phyloP scores from a whole-genome alignment of 2,329 filamentous ascomycete genomes.

The Tolypocladium amazonense region DNA sequence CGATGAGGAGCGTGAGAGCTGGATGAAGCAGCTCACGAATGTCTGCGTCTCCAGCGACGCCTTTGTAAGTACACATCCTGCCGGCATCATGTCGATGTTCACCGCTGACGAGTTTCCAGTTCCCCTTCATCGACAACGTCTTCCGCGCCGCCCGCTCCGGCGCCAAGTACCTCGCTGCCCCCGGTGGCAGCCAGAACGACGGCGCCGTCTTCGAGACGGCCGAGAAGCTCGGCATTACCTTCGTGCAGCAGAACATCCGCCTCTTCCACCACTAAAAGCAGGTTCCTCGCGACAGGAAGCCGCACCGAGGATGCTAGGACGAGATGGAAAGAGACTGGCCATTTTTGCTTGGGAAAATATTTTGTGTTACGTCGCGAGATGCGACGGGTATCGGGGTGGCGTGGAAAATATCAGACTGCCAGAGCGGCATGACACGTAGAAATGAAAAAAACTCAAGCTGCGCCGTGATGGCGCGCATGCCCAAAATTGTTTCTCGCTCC shows the following conservation, averaged over 20 bases:
- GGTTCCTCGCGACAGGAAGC: not conserved
- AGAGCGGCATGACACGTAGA: not conserved
- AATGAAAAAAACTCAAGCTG: not conserved
- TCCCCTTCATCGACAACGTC: slow-evolving; percentile 97
- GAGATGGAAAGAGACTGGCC: too few relatives aligned
- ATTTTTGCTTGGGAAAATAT: not conserved
- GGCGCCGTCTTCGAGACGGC: slow-evolving; percentile 74
- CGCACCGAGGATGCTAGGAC: too few relatives aligned
- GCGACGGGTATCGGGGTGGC: not conserved
- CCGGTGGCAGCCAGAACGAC: slow-evolving; percentile 83
- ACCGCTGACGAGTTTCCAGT: slow-evolving; percentile 37
- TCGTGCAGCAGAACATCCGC: slow-evolving; percentile 88
- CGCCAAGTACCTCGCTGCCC: slow-evolving; percentile 91
- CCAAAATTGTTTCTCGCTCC: not conserved
- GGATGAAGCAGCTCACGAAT: slow-evolving; percentile 70
- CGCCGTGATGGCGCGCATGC: not conserved
- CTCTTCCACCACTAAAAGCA: slow-evolving; percentile 82
- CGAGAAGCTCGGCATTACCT: slow-evolving; percentile 83
- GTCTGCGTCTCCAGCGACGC: slow-evolving; percentile 91
- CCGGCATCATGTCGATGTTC: not conserved
- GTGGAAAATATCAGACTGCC: not conserved
- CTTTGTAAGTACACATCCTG: slow-evolving; percentile 58
- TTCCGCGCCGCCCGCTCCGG: slow-evolving; percentile 84
- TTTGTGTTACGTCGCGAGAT: not conserved
- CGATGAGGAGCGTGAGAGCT: slow-evolving; percentile 71